These are phyloP conservation scores for Dactylonectria macrodidyma DNA, from an alignment of 2,329 filamentous ascomycete species.

Conservation along the genomic window DNA sequence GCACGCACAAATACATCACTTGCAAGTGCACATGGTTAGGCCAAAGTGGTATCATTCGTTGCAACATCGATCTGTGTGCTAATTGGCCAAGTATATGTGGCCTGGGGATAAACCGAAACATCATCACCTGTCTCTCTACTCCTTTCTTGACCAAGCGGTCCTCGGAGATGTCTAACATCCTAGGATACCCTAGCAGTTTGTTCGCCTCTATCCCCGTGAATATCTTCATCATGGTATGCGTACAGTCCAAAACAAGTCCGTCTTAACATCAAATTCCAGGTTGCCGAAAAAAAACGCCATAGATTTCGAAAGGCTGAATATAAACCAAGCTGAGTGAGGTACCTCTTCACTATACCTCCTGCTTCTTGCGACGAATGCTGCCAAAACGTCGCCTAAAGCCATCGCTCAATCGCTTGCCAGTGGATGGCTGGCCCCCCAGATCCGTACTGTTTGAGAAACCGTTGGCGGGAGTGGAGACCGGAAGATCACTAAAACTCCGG, in stretches of 20 bases:
- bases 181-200: slow-evolving; percentile 7
- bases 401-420: slow-evolving; percentile 62
- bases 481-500: slow-evolving; percentile 61
- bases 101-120: neutral
- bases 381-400: slow-evolving; percentile 69
- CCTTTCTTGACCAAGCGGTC: neutral
- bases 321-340: neutral
- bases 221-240: slow-evolving; percentile 11
- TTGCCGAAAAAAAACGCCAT: slow-evolving; percentile 5
- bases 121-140: neutral
- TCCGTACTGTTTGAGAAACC: slow-evolving; percentile 44
- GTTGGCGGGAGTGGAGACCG: slow-evolving; percentile 44
- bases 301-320: slow-evolving; percentile 3
- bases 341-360: slow-evolving; percentile 30
- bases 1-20: neutral
- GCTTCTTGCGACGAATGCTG: slow-evolving; percentile 64
- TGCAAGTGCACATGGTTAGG: neutral
- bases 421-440: slow-evolving; percentile 57
- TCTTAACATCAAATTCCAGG: neutral
- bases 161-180: neutral
- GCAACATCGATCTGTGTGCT: neutral
- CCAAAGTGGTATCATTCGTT: slow-evolving; percentile 1
- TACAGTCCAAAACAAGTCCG: neutral
- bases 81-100: neutral
- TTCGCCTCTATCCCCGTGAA: slow-evolving; percentile 2